Percentiles rank a stretch among this genome's conserved stretches.
Evolutionary conservation across 1,139 yeast species (phyloP).

Genomic region (Diutina sp.): DNA sequence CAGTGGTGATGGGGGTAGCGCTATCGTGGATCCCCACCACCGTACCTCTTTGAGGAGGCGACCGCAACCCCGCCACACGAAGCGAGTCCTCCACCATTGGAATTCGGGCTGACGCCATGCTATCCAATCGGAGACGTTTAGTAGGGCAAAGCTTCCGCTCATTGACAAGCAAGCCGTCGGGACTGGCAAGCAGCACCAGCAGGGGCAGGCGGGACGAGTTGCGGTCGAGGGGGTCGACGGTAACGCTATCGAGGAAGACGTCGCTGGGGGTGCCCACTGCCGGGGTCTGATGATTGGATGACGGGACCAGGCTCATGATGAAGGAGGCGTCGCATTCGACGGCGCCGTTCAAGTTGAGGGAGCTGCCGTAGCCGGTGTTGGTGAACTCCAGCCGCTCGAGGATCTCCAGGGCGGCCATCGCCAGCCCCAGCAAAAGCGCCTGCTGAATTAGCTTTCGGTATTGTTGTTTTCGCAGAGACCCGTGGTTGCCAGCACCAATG

Average conservation of each 20-base stretch:
- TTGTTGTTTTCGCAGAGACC: slow-evolving; percentile 5
- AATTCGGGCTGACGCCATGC: not conserved
- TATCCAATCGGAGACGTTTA: not conserved
- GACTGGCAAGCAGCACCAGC: not conserved
- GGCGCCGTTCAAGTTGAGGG: not conserved
- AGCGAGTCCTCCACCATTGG: not conserved
- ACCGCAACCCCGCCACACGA: not conserved
- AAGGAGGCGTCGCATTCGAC: slow-evolving; percentile 3
- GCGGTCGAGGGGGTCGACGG: not conserved
- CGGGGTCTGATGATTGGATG: not conserved
- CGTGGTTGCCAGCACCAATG: slow-evolving; percentile 28
- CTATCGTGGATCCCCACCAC: not conserved
- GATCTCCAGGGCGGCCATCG: not conserved
- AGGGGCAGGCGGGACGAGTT: not conserved
- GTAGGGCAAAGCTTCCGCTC: not conserved
- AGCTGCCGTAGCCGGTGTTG: slow-evolving; percentile 3
- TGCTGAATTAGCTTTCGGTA: slow-evolving; percentile 13
- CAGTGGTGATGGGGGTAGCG: not conserved
- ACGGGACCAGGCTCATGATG: not conserved
- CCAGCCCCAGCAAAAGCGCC: slow-evolving; percentile 9
- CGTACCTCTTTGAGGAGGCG: not conserved
- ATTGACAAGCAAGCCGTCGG: not conserved
- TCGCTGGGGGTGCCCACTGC: not conserved
- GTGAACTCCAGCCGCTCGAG: slow-evolving; percentile 2
- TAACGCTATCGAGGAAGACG: not conserved